Evolutionary conservation across 331 rosid species (phyloP).

Genomic region (Pyrus hybrid): DNA sequence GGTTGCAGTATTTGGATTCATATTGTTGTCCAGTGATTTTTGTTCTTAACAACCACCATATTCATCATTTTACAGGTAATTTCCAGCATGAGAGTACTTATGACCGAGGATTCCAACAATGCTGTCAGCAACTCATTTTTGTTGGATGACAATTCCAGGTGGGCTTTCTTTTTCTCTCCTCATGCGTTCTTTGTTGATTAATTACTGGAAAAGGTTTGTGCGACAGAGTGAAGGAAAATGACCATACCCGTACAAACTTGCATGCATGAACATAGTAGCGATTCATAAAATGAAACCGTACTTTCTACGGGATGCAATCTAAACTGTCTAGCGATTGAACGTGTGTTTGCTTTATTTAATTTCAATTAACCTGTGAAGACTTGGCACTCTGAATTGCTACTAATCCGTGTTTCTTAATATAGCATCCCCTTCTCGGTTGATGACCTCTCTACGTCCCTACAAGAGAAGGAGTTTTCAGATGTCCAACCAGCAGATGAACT

Average conservation of each 20-base stretch:
- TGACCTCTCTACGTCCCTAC: slow-evolving; percentile 78
- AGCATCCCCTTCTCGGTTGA: slow-evolving; percentile 98
- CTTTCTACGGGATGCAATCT: neutral
- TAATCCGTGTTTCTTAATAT: slow-evolving; percentile 18
- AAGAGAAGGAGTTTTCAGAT: slow-evolving; percentile 81
- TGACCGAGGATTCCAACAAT: slow-evolving; percentile 96
- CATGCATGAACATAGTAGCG: neutral
- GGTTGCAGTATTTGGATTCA: slow-evolving; percentile 1
- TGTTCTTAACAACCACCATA: slow-evolving; percentile 12
- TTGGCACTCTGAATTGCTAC: neutral
- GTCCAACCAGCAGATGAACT: slow-evolving; percentile 83
- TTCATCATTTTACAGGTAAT: slow-evolving; percentile 60
- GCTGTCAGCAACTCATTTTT: slow-evolving; percentile 94
- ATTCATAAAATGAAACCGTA: neutral
- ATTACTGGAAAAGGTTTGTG: neutral
- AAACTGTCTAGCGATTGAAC: neutral
- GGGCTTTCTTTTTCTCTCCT: slow-evolving; percentile 6
- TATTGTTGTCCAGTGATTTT: neutral
- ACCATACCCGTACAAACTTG: neutral
- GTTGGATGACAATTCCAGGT: slow-evolving; percentile 98
- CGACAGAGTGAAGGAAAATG: neutral
- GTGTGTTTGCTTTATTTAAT: neutral
- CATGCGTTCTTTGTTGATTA: neutral
- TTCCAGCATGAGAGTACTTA: slow-evolving; percentile 91
- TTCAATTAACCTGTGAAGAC: neutral